Conservation (phyloP, 768 basidiomycete genomes). For the Russula abietina region DNA sequence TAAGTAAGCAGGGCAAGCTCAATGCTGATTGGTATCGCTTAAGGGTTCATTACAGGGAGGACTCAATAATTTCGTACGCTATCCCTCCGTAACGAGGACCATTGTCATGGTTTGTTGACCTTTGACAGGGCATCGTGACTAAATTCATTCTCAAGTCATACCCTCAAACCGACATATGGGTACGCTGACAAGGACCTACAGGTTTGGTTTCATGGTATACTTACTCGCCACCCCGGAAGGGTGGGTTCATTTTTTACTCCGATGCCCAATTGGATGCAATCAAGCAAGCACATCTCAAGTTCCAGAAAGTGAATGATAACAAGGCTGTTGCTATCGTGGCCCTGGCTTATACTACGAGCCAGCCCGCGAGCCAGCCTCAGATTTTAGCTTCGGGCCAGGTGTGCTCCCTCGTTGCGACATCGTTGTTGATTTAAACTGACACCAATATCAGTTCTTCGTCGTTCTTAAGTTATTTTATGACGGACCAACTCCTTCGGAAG, state of each 20-base stretch:
- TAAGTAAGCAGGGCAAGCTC: slow-evolving; percentile 9
- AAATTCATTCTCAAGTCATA: slow-evolving; percentile 15
- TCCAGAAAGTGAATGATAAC: slow-evolving; percentile 4
- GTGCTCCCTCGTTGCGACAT: background rate
- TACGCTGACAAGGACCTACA: background rate
- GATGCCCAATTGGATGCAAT: background rate
- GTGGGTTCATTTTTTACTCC: background rate
- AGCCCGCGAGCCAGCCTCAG: no score
- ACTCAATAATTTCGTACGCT: slow-evolving; percentile 14
- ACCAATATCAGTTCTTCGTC: background rate
- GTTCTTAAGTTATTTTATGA: slow-evolving; percentile 14
- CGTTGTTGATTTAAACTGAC: background rate
- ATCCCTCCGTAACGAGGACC: no score
- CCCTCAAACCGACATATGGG: slow-evolving; percentile 18
- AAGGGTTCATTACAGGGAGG: slow-evolving; percentile 7
- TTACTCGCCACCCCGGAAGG: background rate
- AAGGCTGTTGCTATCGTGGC: background rate
- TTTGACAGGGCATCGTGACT: slow-evolving; percentile 18
- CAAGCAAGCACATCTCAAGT: background rate
- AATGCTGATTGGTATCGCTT: background rate
- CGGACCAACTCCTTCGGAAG: slow-evolving; percentile 18
- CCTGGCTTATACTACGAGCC: background rate
- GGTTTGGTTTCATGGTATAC: background rate
- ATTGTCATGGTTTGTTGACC: background rate
- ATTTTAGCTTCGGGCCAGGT: background rate